Base-by-base conservation (phyloP, 192 early-diverging fungal species). In the Kickxella alabastrina region DNA sequence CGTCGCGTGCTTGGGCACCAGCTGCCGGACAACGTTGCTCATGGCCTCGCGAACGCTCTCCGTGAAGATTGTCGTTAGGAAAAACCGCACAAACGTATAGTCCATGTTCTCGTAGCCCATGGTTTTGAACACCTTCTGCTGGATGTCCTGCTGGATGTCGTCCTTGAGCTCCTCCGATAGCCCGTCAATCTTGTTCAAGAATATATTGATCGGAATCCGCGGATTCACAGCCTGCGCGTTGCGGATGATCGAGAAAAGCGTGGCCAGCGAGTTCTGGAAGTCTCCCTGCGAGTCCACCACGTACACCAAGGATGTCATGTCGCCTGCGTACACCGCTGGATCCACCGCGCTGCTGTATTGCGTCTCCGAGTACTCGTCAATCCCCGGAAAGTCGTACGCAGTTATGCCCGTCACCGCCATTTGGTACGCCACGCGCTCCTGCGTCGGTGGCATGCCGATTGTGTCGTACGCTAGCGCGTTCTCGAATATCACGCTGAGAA, bases 201-300 rank as follows among this genome's bases (percentile, higher is more conserved):
- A 88, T 6, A 98, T 86, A 62, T 97, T 93, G 68, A 93, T 93
- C 0, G 86, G 83, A 8, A 98, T 87, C 49, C 82, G 78, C 44
- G 83, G 80, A 59, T 97, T 98, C 27, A 86, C 80, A 44, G 80
- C 66, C 59, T 89, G 85, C 5, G 92, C 92, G 10, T 63, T 70
- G 5, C 79, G 81, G 2, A 98, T 81, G 0, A 88, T 89, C 29
- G 79, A 59, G 45, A 83, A 82, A 4, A 98, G 72, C 44, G 82
- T 80, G 41, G 79, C 77, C 27, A 98, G 63, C 14, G 93, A 82
- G 28, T 87, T 85, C 28, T 81, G 77, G 52, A 88, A 85, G 43
- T 98, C 94, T 59, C 94, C 92, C 79, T 98, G 94, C 23, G 94
- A 87, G 72, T 98, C 95, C 50, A 98, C 86, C 32, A 98, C 89